Evolutionary conservation across 2,329 filamentous ascomycete genomes (phyloP), one percentile per base, ranked within the genome.

Genomic region (Fusarium hainanense): DNA sequence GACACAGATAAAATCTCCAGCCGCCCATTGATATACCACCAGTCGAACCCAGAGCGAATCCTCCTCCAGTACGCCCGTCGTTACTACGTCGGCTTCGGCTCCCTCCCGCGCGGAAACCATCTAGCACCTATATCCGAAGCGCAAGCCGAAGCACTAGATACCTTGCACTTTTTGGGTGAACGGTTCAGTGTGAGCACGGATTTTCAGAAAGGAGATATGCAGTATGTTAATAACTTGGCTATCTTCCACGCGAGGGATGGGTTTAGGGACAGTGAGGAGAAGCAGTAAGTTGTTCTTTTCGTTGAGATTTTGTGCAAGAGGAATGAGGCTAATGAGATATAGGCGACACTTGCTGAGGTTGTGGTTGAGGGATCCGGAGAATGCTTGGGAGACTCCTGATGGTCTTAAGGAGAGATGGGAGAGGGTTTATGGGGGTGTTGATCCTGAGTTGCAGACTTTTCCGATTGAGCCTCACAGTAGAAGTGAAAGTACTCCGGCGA

Each of bases 91-190:
- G 68, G 68, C 7, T 70, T 70, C 7, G 68, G 68, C 4, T 67
- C 63, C 2, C 67, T 70, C 0, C 87, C 87, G 2, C 80, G 88
- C n/a, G 84, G 81, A 11, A 63, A 80, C 1, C 73, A 82, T 13
- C 86, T 91, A 37, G 88, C 89, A 11, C 82, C 88, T 4, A 84
- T 86, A 50, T 83, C 82, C 0, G 82, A 85, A 62, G 82, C 82
- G 1, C 85, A 87, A 56, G 82, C 83, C 9, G 85, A 86, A 66
- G 85, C 85, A 0, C 79, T 87, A 1, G 84, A 86, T 58, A 81
- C 83, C 1, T 69, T 87, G 32, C 83, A 87, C 63, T 84, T 82
- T 55, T 76, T 82, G 0, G 84, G 83, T 4, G 81, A 84, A 44
- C 81, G 79, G 46, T 79, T 81, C 49, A 79, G 78, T 8, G 78